phyloP scores from a whole-genome alignment of 352 stramenopile genomes.

The Phytopythium mirpurense region DNA sequence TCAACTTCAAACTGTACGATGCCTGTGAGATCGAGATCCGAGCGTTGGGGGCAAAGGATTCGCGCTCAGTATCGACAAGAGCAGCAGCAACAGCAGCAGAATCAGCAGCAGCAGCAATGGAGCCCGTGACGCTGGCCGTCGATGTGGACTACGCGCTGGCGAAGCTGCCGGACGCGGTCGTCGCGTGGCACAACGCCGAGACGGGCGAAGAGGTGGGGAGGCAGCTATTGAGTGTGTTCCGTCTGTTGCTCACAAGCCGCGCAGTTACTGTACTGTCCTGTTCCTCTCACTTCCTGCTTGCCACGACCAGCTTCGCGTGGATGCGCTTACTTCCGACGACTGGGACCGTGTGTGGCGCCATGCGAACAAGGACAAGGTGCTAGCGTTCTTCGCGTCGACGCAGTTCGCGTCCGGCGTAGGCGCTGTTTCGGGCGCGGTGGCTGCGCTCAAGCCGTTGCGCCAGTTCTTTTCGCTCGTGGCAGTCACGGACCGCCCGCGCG shows the following conservation, averaged over 20 bases:
- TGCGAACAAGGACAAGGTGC: conserved; percentile 19
- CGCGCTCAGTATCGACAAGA: background rate
- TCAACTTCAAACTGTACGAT: conserved; percentile 4
- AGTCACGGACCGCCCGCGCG: conserved; percentile 51
- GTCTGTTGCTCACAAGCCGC: no score
- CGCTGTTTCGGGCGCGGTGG: conserved; percentile 20
- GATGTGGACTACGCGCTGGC: conserved; percentile 66
- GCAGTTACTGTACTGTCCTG: background rate
- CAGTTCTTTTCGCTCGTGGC: conserved; percentile 59
- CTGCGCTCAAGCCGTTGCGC: conserved; percentile 50
- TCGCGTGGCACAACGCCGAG: conserved; percentile 50
- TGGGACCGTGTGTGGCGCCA: conserved; percentile 32
- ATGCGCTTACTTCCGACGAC: conserved; percentile 11
- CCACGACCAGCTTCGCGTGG: conserved; percentile 19
- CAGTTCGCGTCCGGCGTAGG: conserved; percentile 32
- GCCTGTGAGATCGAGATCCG: background rate
- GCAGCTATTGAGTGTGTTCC: conserved; percentile 1
- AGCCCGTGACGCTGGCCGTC: conserved; percentile 43
- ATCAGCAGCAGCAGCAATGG: no score
- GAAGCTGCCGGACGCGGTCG: conserved; percentile 32
- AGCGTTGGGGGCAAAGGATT: conserved; percentile 2
- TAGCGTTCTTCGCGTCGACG: conserved; percentile 48
- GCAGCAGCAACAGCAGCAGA: no score
- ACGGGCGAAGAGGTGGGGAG: conserved; percentile 26
- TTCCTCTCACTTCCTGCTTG: background rate